Conservation (phyloP, 305 asterid species). For the Galium porrigens region DNA sequence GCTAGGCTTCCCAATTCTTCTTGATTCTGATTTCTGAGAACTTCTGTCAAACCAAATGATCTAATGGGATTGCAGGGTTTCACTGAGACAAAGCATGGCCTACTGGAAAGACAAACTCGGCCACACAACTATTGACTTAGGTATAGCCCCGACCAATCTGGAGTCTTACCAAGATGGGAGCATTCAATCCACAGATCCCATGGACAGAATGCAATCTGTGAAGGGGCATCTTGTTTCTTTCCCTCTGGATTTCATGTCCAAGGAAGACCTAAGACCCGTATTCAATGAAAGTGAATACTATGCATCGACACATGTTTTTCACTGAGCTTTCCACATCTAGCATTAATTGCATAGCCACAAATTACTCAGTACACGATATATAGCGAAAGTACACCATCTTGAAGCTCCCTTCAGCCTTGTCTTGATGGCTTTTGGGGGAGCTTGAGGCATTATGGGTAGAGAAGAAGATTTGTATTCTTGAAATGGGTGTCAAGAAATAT, state of each 20-base stretch:
- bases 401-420: background rate
- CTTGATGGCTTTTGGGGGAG: background rate
- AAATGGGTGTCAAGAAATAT: too few species aligned
- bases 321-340: slow-evolving; percentile 21
- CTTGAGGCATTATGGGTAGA: background rate
- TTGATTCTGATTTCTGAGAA: background rate
- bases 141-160: slow-evolving; percentile 56
- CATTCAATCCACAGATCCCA: slow-evolving; percentile 26
- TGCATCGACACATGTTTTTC: slow-evolving; percentile 68
- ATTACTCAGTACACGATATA: background rate
- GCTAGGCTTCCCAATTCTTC: slow-evolving; percentile 3
- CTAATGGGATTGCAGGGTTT: slow-evolving; percentile 33
- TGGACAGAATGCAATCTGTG: slow-evolving; percentile 35
- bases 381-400: background rate
- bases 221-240: slow-evolving; percentile 70
- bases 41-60: background rate
- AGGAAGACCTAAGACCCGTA: slow-evolving; percentile 69
- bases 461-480: background rate
- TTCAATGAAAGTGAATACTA: slow-evolving; percentile 86
- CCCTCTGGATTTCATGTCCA: slow-evolving; percentile 75
- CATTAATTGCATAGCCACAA: background rate
- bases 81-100: slow-evolving; percentile 62
- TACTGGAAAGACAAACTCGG: slow-evolving; percentile 62
- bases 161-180: slow-evolving; percentile 37
- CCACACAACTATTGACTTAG: slow-evolving; percentile 77